Conservation (phyloP, 83 land plant species). For the Picea engelmannii region DNA sequence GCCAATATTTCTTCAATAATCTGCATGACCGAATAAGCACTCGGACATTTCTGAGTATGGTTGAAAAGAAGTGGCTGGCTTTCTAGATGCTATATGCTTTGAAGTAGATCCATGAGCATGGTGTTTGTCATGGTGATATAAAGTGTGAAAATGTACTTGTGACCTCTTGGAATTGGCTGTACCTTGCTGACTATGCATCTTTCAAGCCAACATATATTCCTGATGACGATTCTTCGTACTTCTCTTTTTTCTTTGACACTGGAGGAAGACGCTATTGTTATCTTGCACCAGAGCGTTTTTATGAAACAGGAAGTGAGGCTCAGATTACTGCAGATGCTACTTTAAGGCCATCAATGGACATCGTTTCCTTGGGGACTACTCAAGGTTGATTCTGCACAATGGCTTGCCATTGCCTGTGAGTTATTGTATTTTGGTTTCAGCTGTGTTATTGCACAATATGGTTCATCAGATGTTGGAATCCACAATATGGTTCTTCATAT, state of each 20-base stretch:
- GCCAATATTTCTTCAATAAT: constrained; percentile 95
- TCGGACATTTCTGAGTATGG: constrained; percentile 81
- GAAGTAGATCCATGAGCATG: constrained; percentile 95
- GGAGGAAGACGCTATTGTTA: constrained; percentile 96
- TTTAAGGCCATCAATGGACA: too few species aligned
- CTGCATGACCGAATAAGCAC: constrained; percentile 94
- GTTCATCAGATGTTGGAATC: constrained; percentile 65
- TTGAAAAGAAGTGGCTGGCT: constrained; percentile 98
- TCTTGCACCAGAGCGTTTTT: constrained; percentile 93
- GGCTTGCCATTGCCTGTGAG: too few species aligned
- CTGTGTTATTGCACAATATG: constrained; percentile 95
- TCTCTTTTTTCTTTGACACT: constrained; percentile 97
- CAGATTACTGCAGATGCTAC: too few species aligned
- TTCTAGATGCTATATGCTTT: constrained; percentile 96
- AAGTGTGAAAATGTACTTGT: constrained; percentile 99
- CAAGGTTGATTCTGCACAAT: too few species aligned
- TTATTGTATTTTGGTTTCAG: constrained; percentile 36
- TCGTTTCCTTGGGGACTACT: too few species aligned
- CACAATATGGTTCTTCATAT: not conserved
- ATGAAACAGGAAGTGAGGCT: too few species aligned
- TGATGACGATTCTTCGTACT: constrained; percentile 94
- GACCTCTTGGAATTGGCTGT: constrained; percentile 99
- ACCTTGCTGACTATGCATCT: constrained; percentile 97
- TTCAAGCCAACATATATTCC: constrained; percentile 98
- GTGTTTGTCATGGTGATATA: constrained; percentile 99